phyloP scores from a whole-genome alignment of 2,329 filamentous ascomycete genomes.

The Aspergillus japonicus region DNA sequence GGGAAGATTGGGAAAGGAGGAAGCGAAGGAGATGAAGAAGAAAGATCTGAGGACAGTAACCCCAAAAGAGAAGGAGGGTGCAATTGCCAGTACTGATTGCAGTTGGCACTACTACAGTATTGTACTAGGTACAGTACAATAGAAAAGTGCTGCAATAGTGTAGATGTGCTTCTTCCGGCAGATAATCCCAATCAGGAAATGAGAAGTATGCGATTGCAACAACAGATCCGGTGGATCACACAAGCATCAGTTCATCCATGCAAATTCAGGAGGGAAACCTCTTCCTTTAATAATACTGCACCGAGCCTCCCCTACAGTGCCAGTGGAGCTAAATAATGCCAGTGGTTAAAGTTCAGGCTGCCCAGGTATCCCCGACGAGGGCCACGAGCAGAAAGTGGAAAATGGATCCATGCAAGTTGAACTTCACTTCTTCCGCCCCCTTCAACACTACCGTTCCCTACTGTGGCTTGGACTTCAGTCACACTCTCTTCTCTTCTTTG shows the following conservation, averaged over 20 bases:
- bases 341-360: conserved; percentile 1
- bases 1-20: neutral
- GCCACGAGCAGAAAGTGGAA: neutral
- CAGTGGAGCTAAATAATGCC: neutral
- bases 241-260: neutral
- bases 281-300: conserved; percentile 2
- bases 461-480: neutral
- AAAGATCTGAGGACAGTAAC: conserved; percentile 8
- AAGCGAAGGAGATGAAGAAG: conserved; percentile 3
- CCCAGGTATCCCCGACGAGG: neutral
- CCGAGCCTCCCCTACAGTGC: neutral
- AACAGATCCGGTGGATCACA: conserved; percentile 3
- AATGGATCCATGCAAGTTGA: conserved; percentile 1
- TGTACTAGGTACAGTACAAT: too few relatives aligned
- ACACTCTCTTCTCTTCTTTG: neutral
- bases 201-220: conserved; percentile 3
- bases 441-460: neutral
- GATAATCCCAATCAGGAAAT: conserved; percentile 13
- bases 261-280: neutral
- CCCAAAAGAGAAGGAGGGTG: conserved; percentile 14
- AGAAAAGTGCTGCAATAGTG: neutral
- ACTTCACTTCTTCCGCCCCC: neutral
- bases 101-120: neutral
- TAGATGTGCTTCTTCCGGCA: neutral
- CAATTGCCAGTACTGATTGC: neutral